phyloP scores from a whole-genome alignment of 768 basidiomycete genomes.

The Leccinum disarticulatum region DNA sequence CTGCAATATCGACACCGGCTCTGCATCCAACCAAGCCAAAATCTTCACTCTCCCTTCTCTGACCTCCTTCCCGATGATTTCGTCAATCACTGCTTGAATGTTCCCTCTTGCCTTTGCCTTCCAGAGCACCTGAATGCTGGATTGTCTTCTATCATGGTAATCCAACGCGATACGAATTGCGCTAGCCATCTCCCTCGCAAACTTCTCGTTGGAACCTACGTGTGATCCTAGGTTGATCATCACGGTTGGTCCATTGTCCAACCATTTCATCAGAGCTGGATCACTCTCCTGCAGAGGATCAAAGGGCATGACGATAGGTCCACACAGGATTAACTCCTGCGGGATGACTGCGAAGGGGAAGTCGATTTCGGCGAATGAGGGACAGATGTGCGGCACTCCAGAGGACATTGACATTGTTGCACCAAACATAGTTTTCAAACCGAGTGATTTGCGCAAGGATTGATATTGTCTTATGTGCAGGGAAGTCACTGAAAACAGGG shows the following conservation, averaged over 20 bases:
- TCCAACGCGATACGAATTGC: constrained; percentile 12
- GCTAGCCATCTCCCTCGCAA: constrained; percentile 1
- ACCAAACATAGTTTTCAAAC: not conserved
- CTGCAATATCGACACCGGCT: constrained; percentile 14
- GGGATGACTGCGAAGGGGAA: constrained; percentile 7
- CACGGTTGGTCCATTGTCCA: constrained; percentile 14
- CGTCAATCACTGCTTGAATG: not conserved
- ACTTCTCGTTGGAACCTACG: not conserved
- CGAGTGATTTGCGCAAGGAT: constrained; percentile 3
- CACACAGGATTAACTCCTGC: constrained; percentile 5
- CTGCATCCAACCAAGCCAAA: constrained; percentile 13
- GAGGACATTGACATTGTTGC: too few relatives aligned
- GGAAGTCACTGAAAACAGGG: not conserved
- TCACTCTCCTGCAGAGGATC: constrained; percentile 11
- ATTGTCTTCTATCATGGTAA: not conserved
- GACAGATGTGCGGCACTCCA: too few relatives aligned
- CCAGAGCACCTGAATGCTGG: constrained; percentile 33
- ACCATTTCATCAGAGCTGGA: constrained; percentile 7
- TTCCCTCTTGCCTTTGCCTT: not conserved
- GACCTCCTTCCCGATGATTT: constrained; percentile 6
- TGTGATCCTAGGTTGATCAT: constrained; percentile 15
- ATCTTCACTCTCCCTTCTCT: constrained; percentile 10
- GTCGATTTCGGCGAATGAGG: constrained; percentile 5
- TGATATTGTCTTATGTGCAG: not conserved
- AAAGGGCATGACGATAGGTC: constrained; percentile 13